Evolutionary conservation across 805 yeast species (phyloP).

Genomic region (Candida maesae): DNA sequence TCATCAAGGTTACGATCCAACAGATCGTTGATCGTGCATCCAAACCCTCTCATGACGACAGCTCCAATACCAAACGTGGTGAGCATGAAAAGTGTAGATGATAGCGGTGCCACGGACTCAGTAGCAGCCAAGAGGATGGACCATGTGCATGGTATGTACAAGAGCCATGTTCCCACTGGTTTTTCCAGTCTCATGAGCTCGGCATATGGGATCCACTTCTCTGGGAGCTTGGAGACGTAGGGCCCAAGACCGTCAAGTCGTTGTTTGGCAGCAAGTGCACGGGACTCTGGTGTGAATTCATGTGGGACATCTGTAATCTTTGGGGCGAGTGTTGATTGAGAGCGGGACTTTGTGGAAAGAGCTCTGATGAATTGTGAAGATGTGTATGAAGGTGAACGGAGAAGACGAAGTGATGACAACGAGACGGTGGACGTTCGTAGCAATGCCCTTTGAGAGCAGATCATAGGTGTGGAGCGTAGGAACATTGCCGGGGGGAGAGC

Average conservation of each 20-base stretch:
- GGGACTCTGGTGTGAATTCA: slow-evolving; percentile 18
- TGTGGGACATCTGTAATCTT: background rate
- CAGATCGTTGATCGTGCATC: slow-evolving; percentile 92
- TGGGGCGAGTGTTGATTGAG: background rate
- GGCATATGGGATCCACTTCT: slow-evolving; percentile 79
- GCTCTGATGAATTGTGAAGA: too few relatives aligned
- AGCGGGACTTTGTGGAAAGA: background rate
- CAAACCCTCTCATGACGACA: slow-evolving; percentile 93
- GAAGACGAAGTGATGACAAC: too few relatives aligned
- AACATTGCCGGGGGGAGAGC: too few relatives aligned
- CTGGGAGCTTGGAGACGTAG: slow-evolving; percentile 61
- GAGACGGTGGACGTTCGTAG: too few relatives aligned
- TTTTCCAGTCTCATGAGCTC: slow-evolving; percentile 88
- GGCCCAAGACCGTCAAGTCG: slow-evolving; percentile 42
- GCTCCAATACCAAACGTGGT: slow-evolving; percentile 81
- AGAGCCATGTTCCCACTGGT: slow-evolving; percentile 91
- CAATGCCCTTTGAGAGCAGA: background rate
- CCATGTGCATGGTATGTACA: slow-evolving; percentile 88
- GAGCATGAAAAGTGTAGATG: slow-evolving; percentile 57
- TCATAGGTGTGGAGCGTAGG: background rate
- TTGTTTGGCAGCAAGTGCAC: slow-evolving; percentile 36
- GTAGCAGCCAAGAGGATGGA: slow-evolving; percentile 88
- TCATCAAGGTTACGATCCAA: slow-evolving; percentile 79
- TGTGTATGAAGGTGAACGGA: too few relatives aligned
- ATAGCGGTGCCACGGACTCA: slow-evolving; percentile 62